Evolutionary conservation across 441 rosid species (phyloP).

Genomic region (Manihot esculenta): DNA sequence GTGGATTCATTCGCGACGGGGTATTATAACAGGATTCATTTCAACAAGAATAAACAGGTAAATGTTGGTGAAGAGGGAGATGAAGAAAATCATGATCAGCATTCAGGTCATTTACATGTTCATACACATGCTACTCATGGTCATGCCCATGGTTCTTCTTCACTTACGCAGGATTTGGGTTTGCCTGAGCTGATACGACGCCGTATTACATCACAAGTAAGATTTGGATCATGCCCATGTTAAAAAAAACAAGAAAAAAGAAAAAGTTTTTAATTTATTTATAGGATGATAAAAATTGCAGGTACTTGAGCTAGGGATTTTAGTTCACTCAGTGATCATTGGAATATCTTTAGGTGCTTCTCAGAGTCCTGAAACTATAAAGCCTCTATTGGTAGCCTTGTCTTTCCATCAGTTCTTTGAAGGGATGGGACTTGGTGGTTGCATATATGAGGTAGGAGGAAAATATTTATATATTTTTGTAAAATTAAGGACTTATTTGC

Average conservation of each 20-base stretch:
- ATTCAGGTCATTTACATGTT: slow-evolving; percentile 27
- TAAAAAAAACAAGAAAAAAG: no score
- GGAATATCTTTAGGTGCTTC: slow-evolving; percentile 51
- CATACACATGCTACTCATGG: slow-evolving; percentile 52
- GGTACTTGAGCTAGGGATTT: slow-evolving; percentile 53
- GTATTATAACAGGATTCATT: slow-evolving; percentile 29
- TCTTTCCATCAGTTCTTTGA: slow-evolving; percentile 54
- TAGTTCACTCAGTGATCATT: slow-evolving; percentile 51
- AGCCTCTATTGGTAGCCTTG: slow-evolving; percentile 40
- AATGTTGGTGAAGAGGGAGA: slow-evolving; percentile 24
- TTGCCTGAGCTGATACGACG: slow-evolving; percentile 41
- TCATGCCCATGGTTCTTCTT: slow-evolving; percentile 43
- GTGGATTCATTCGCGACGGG: slow-evolving; percentile 54
- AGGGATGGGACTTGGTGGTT: slow-evolving; percentile 55
- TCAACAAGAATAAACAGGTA: slow-evolving; percentile 11
- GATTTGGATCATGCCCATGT: not conserved
- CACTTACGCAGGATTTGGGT: slow-evolving; percentile 5
- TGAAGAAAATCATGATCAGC: slow-evolving; percentile 16
- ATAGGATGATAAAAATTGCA: slow-evolving; percentile 4
- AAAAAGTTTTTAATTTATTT: not conserved
- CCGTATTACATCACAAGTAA: slow-evolving; percentile 48
- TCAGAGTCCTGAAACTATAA: slow-evolving; percentile 29
- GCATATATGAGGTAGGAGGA: slow-evolving; percentile 40
- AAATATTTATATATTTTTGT: no score
- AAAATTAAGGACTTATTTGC: no score